Conservation (phyloP, 176 grass and related monocot genomes). For the Puccinellia tenuiflora region DNA sequence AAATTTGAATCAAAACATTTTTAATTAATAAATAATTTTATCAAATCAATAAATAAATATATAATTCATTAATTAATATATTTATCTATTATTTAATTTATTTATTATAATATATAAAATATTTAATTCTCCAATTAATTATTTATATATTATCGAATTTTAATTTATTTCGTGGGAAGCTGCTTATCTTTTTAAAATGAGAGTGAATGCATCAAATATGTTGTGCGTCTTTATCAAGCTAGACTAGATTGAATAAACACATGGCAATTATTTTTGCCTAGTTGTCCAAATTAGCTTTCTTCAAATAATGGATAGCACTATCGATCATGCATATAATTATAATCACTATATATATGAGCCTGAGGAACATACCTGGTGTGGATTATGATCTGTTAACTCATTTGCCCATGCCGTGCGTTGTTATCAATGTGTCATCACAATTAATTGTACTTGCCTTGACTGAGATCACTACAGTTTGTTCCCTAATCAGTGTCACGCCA, state of each 20-base stretch:
- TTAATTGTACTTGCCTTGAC: not conserved
- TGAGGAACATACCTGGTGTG: not conserved
- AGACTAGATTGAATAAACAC: not conserved
- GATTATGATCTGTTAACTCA: not conserved
- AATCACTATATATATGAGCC: not conserved
- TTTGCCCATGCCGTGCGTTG: not conserved
- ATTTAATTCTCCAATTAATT: no score
- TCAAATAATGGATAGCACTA: not conserved
- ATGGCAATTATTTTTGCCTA: not conserved
- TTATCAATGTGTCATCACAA: not conserved
- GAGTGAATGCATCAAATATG: not conserved
- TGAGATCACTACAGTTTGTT: not conserved
- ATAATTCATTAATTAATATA: no score
- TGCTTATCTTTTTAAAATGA: not conserved
- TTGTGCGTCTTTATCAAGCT: not conserved
- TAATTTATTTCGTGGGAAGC: not conserved
- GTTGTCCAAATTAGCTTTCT: not conserved
- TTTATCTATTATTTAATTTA: no score
- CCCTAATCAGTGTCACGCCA: slow-evolving; percentile 10
- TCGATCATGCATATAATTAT: not conserved
- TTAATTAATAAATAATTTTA: no score
- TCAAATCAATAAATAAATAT: no score
- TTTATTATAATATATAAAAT: no score
- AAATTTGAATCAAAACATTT: no score
- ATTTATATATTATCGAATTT: no score